phyloP scores from a whole-genome alignment of 768 basidiomycete genomes.

The Holtermannia corniformis region DNA sequence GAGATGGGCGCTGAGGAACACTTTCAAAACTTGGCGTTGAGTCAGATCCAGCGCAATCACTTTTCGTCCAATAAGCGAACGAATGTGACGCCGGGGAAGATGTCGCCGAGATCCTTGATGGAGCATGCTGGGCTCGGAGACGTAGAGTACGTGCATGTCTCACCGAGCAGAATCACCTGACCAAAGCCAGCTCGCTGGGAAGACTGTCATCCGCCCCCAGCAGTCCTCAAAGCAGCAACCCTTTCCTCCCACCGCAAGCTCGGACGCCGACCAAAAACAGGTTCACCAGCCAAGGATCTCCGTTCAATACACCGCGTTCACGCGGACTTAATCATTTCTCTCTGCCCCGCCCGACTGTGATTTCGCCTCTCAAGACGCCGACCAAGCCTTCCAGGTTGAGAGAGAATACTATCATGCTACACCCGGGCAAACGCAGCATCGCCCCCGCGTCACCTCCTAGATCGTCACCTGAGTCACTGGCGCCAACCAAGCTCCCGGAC shows the following conservation, averaged over 20 bases:
- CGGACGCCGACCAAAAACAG: constrained; percentile 20
- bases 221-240: too few relatives aligned
- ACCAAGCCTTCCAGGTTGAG: constrained; percentile 4
- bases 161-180: too few relatives aligned
- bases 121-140: constrained; percentile 31
- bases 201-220: too few relatives aligned
- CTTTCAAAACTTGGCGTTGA: too few relatives aligned
- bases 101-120: constrained; percentile 28
- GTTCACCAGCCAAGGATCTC: constrained; percentile 23
- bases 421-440: not conserved
- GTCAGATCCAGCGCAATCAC: constrained; percentile 17
- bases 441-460: too few relatives aligned
- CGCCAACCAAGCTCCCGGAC: too few relatives aligned
- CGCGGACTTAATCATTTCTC: constrained; percentile 30
- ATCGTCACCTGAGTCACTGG: too few relatives aligned
- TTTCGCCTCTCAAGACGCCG: constrained; percentile 20
- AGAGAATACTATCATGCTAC: not conserved
- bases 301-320: constrained; percentile 24
- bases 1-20: too few relatives aligned
- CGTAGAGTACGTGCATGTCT: constrained; percentile 28
- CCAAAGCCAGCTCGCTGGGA: too few relatives aligned
- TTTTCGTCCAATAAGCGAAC: not conserved
- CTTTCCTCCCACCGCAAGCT: too few relatives aligned
- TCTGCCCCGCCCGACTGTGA: constrained; percentile 8
- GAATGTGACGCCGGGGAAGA: constrained; percentile 41